Evolutionary conservation across 139 green algal genomes (phyloP), one percentile per base, ranked within the genome.

Genomic region (Picochlorum sp.): DNA sequence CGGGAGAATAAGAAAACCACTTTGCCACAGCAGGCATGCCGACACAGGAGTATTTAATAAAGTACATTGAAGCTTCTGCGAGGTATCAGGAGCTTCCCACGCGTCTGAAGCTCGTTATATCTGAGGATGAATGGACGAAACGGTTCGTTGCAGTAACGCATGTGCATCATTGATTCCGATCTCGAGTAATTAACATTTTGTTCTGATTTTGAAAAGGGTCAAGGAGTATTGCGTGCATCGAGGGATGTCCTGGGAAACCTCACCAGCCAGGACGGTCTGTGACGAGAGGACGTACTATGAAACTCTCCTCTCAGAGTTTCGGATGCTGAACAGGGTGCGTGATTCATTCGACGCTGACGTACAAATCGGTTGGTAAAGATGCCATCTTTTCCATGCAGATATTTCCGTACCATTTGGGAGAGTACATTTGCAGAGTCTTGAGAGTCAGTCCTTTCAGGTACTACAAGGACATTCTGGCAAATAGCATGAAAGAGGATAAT

Each of bases 261-360:
- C 73, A 38, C 49, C 83, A 31, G 90, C 88, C 1, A 76, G 51
- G 26, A 78, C 75, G 0, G 82, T 81, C 4, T 85, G 82, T 61
- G 28, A 52, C 16, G 85, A 97, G 73, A 60, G 81, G 28, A 90
- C 96, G 6, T 97, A 97, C 67, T 97, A 97, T 63, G 91, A 97
- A 15, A 81, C 88, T 14, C 72, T 97, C 20, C 20, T 97, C 5
- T 58, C 57, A 1, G 72, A 65, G 31, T 92, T 89, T 60, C 82
- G 82, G 44, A 45, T 60, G 14, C 85, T 83, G 58, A 74, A 83
- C n/a, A 65, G 87, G 77, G 82, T 94, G 49, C 16, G 47, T 54
- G 16, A 21, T 54, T 54, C 47, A 79, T 24, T 10, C 21, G 11
- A 59, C 10, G 4, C 7, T 49, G 14, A 18, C 23, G 30, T 20